Evolutionary conservation across 2,329 filamentous ascomycete species (phyloP).

Genomic region (Juglanconis oblonga): DNA sequence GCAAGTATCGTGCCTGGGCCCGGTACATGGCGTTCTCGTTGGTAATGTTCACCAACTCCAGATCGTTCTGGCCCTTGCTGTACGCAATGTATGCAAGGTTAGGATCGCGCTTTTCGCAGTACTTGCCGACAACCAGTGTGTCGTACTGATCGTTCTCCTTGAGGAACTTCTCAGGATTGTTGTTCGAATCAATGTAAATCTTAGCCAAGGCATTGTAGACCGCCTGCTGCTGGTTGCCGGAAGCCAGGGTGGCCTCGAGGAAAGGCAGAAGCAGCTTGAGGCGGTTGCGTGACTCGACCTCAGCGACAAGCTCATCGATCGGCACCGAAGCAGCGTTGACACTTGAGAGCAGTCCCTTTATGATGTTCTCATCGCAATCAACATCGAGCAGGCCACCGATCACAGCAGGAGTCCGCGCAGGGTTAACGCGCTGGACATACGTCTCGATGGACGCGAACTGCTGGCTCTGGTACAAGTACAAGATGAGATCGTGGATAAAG

Average conservation of each 20-base stretch:
- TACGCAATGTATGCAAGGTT: constrained; percentile 95
- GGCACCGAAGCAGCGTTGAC: constrained; percentile 83
- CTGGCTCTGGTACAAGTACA: constrained; percentile 98
- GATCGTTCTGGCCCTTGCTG: constrained; percentile 92
- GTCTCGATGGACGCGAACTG: constrained; percentile 99
- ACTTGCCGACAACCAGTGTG: constrained; percentile 87
- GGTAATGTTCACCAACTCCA: constrained; percentile 95
- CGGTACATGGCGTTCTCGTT: constrained; percentile 99
- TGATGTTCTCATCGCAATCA: constrained; percentile 93
- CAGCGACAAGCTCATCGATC: constrained; percentile 87
- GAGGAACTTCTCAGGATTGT: constrained; percentile 94
- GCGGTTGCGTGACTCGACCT: constrained; percentile 94
- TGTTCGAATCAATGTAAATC: constrained; percentile 99
- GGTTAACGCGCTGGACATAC: constrained; percentile 96
- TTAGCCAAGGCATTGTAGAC: constrained; percentile 97
- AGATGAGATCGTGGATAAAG: constrained; percentile 93
- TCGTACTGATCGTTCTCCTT: constrained; percentile 98
- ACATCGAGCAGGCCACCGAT: constrained; percentile 92
- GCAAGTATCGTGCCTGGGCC: constrained; percentile 90
- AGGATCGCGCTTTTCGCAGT: constrained; percentile 97
- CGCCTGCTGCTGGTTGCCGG: constrained; percentile 92
- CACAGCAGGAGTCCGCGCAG: constrained; percentile 83
- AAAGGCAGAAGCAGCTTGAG: constrained; percentile 95
- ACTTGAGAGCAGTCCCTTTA: constrained; percentile 84
- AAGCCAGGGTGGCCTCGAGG: constrained; percentile 85